phyloP scores from a whole-genome alignment of 129 eudicot species.

The Tanacetum coccineum region DNA sequence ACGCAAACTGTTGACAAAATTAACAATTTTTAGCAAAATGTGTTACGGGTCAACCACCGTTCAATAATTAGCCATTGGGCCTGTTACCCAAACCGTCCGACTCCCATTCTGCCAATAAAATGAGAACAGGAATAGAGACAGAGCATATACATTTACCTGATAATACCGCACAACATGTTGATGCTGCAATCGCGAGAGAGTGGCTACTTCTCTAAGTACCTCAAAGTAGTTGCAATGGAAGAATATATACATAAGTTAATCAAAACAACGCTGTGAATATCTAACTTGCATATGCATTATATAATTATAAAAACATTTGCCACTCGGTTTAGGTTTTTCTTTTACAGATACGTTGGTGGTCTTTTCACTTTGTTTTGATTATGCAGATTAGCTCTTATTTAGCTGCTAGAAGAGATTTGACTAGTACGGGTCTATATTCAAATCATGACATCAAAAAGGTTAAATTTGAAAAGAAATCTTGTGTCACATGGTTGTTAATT shows the following conservation, averaged over 20 bases:
- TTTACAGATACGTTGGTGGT: too few relatives aligned
- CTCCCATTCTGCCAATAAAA: background rate
- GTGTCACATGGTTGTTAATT: background rate
- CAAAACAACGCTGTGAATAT: background rate
- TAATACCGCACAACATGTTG: conserved; percentile 97
- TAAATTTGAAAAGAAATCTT: background rate
- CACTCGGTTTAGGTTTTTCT: too few relatives aligned
- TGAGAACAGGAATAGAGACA: background rate
- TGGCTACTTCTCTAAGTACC: conserved; percentile 84
- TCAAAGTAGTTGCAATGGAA: conserved; percentile 25
- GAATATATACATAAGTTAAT: conserved; percentile 11
- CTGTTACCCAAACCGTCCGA: background rate
- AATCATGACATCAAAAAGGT: background rate
- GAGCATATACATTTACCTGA: conserved; percentile 47
- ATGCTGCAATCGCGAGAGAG: conserved; percentile 96
- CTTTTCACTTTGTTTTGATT: too few relatives aligned
- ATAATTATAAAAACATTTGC: too few relatives aligned
- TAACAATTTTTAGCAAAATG: background rate
- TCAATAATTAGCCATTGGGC: background rate
- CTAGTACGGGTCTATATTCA: conserved; percentile 1
- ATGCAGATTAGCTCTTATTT: too few relatives aligned
- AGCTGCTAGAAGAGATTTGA: too few relatives aligned
- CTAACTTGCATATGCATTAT: too few relatives aligned
- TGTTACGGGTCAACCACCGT: background rate
- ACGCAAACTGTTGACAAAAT: background rate